phyloP scores from a whole-genome alignment of 2,329 filamentous ascomycete genomes.

The Hypoxylon sp. region DNA sequence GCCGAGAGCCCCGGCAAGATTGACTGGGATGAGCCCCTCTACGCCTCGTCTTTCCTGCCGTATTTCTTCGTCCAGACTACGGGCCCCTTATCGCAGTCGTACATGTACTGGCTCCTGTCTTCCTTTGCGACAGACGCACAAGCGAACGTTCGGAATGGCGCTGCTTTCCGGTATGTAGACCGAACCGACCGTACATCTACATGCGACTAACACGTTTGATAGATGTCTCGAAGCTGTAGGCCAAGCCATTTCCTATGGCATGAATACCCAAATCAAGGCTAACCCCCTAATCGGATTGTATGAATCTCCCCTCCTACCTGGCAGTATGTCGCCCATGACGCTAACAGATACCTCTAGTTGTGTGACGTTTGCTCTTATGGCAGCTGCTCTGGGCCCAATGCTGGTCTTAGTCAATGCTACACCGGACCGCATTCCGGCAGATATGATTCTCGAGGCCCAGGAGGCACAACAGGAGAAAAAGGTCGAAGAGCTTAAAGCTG shows the following conservation, averaged over 20 bases:
- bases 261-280: conserved; percentile 59
- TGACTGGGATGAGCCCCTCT: conserved; percentile 62
- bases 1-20: conserved; percentile 59
- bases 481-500: conserved; percentile 32
- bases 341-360: conserved; percentile 50
- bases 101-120: conserved; percentile 62
- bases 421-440: conserved; percentile 59
- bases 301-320: conserved; percentile 30
- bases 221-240: conserved; percentile 59
- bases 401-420: conserved; percentile 58
- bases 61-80: conserved; percentile 65
- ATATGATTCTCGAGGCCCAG: conserved; percentile 57
- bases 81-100: conserved; percentile 60
- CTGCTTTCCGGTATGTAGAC: conserved; percentile 54
- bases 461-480: conserved; percentile 44
- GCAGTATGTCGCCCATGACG: neutral
- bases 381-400: conserved; percentile 56
- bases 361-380: conserved; percentile 59
- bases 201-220: conserved; percentile 1
- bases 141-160: conserved; percentile 61
- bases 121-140: conserved; percentile 61
- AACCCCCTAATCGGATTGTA: conserved; percentile 59
- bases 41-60: conserved; percentile 61
- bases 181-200: neutral
- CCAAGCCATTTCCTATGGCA: conserved; percentile 60